Conservation (phyloP, 345 rosid genomes). For the Eucalyptus caleyi region DNA sequence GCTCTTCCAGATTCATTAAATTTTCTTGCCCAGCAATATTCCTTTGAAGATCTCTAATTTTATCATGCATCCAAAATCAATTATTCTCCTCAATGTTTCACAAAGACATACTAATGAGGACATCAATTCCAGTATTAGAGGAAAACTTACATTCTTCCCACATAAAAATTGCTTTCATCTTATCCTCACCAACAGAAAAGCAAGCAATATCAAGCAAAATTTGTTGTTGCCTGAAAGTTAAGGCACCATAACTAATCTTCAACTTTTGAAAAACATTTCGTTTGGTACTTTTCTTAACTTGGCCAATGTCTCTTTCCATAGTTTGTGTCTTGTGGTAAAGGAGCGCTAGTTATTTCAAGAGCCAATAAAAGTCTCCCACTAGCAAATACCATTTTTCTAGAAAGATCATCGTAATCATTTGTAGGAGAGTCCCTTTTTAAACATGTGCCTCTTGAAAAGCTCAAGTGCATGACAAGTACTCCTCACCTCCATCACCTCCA, state of each 20-base stretch:
- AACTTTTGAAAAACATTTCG: neutral
- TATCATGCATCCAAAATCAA: neutral
- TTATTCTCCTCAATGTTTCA: neutral
- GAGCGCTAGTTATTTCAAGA: neutral
- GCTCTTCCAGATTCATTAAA: neutral
- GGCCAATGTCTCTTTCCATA: neutral
- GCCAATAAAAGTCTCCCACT: neutral
- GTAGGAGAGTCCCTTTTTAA: neutral
- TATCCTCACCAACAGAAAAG: neutral
- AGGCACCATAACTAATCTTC: neutral
- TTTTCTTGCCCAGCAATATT: neutral
- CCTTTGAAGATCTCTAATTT: neutral
- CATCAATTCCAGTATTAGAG: neutral
- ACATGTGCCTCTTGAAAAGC: neutral
- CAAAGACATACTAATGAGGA: neutral
- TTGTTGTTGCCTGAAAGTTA: neutral
- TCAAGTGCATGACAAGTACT: neutral
- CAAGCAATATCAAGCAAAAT: neutral
- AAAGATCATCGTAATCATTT: neutral
- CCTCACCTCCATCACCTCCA: neutral
- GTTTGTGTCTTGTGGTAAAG: neutral
- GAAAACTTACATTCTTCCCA: neutral
- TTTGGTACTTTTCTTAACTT: neutral
- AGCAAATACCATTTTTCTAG: neutral
- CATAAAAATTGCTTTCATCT: neutral